Evolutionary conservation across 1,284 basidiomycete genomes (phyloP).

Genomic region (Moniliophthora roreri): DNA sequence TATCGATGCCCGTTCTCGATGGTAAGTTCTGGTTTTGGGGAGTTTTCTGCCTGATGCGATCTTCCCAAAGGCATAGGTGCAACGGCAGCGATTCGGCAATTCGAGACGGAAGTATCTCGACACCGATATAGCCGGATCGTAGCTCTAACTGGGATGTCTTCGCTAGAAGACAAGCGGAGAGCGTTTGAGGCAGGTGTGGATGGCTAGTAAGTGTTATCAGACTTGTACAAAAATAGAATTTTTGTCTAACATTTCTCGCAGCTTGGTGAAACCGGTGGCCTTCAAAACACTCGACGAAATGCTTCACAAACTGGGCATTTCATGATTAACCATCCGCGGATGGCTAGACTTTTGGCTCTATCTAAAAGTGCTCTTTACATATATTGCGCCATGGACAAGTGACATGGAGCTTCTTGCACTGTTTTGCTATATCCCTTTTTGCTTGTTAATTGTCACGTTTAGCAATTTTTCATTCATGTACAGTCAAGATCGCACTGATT

Average conservation of each 20-base stretch:
- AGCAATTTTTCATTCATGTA: no score
- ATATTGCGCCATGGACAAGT: no score
- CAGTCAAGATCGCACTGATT: no score
- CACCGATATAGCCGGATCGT: constrained; percentile 65
- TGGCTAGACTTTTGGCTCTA: no score
- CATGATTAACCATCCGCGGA: constrained; percentile 32
- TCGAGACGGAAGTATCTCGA: constrained; percentile 50
- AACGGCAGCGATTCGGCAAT: constrained; percentile 77
- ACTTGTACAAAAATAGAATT: no score
- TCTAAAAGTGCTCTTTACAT: no score
- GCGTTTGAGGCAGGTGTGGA: constrained; percentile 94
- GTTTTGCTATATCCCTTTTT: no score
- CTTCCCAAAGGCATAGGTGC: constrained; percentile 68
- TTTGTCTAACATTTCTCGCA: constrained; percentile 30
- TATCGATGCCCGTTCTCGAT: constrained; percentile 93
- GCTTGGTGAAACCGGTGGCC: constrained; percentile 89
- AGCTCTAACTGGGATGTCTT: constrained; percentile 91
- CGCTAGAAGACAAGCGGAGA: constrained; percentile 86
- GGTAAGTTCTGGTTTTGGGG: constrained; percentile 41
- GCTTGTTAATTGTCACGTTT: no score
- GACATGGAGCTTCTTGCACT: no score
- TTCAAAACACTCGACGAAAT: constrained; percentile 87
- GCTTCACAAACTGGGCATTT: constrained; percentile 75
- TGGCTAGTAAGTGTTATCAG: constrained; percentile 72
- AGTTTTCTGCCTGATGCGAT: constrained; percentile 7